Percentiles rank a stretch among this genome's conserved stretches.
phyloP scores from a whole-genome alignment of 78 protist genomes.

The Dictyostelium intermedium region DNA sequence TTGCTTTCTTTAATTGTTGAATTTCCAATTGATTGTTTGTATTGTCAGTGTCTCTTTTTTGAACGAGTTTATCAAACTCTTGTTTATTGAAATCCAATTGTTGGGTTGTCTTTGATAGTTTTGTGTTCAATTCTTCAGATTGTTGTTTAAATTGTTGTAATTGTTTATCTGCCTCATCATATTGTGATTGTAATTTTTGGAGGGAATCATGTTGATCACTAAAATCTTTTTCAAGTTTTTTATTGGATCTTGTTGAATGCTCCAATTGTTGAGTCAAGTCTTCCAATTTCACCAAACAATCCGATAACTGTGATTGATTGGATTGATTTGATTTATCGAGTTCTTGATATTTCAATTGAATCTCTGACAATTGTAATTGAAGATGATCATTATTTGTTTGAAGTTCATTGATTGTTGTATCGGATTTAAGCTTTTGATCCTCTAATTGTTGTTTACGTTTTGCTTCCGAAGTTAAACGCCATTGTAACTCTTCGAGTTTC shows the following conservation, averaged over 20 bases:
- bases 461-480: conserved; percentile 53
- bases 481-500: conserved; percentile 69
- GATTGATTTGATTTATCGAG: background rate
- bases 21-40: background rate
- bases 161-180: background rate
- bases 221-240: conserved; percentile 1
- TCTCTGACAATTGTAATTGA: background rate
- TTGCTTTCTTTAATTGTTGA: background rate
- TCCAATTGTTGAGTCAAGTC: background rate
- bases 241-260: background rate
- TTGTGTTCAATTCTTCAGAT: background rate
- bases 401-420: background rate
- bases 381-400: background rate
- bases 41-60: background rate
- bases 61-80: background rate
- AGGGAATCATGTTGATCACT: background rate
- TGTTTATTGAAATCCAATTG: conserved; percentile 4
- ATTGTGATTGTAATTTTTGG: background rate
- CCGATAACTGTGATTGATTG: background rate
- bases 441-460: conserved; percentile 59
- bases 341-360: background rate
- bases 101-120: background rate
- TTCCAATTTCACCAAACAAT: background rate
- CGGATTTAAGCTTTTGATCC: conserved; percentile 9
- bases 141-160: background rate